Evolutionary conservation across 2,329 filamentous ascomycete genomes (phyloP), one percentile per base, ranked within the genome.

Genomic region (Didymella exigua): DNA sequence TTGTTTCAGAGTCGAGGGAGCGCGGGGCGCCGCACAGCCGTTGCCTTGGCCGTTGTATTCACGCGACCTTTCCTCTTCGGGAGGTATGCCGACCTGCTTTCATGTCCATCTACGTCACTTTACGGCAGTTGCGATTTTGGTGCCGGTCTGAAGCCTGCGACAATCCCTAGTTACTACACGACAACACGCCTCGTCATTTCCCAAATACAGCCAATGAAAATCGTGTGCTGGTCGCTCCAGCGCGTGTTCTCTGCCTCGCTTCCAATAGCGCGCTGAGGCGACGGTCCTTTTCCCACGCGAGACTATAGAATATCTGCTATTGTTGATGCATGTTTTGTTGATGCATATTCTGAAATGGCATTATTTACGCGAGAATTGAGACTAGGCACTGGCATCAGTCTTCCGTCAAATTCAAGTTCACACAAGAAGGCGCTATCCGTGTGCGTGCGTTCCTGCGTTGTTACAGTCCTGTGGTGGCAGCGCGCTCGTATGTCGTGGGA

Each of bases 81-180:
- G 52, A 19, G 24, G 29, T 13, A 10, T 11, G 10, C 34, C 42
- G 47, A 50, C 41, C 46, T 34, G 47, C 46, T 46, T 36, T 9
- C 24, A 30, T 13, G 34, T 29, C 27, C 10, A 34, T 31, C 11
- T 36, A 46, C 52, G 46, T 55, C 52, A 55, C 26, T 46, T 14
- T 23, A 23, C 23, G 19, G 30, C 24, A 24, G 40, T 44, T n/a
- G 41, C 41, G 21, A 33, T 33, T 36, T 27, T 38, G 36, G 24
- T 55, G 29, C 46, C 36, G 19, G 33, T 36, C 41, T 49, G 51
- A 44, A 55, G 46, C 40, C 40, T 49, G 45, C 34, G 31, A 41
- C 14, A 26, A 49, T 30, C 46, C 41, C 36, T 46, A n/a, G n/a
- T n/a, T n/a, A 41, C 46, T 24, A 8, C 14, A n/a, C 40, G 23